A percentile compares a stretch with the other conserved stretches of the same genome.
Conservation (phyloP, 805 yeast species). For the Saccharomycopsis vini region DNA sequence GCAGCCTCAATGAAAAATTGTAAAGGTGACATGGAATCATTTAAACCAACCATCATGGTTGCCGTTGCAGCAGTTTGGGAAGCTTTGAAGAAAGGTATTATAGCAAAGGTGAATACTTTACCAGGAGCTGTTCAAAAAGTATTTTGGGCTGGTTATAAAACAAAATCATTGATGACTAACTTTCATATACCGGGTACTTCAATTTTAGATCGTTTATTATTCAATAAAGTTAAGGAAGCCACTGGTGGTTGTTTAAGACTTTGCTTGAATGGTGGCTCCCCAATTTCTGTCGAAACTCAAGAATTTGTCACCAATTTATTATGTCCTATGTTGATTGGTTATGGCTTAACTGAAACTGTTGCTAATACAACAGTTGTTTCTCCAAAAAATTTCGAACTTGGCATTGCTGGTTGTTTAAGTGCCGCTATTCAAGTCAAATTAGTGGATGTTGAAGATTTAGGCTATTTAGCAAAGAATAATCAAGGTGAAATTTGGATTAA, state of each 20-base stretch:
- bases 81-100: slow-evolving; percentile 83
- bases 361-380: slow-evolving; percentile 75
- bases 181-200: slow-evolving; percentile 69
- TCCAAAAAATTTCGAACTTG: slow-evolving; percentile 57
- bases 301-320: slow-evolving; percentile 64
- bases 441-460: slow-evolving; percentile 85
- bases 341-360: slow-evolving; percentile 93
- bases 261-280: slow-evolving; percentile 87
- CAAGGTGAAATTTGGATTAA: slow-evolving; percentile 87
- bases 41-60: slow-evolving; percentile 89
- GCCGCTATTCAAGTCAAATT: slow-evolving; percentile 82
- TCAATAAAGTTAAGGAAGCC: slow-evolving; percentile 83
- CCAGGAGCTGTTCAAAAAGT: slow-evolving; percentile 64
- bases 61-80: slow-evolving; percentile 99
- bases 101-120: slow-evolving; percentile 59
- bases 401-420: slow-evolving; percentile 73
- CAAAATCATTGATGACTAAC: slow-evolving; percentile 55
- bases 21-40: slow-evolving; percentile 77
- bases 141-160: slow-evolving; percentile 81
- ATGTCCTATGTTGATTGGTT: slow-evolving; percentile 86
- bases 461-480: slow-evolving; percentile 79
- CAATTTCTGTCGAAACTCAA: slow-evolving; percentile 76
- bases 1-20: slow-evolving; percentile 76
- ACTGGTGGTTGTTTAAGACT: slow-evolving; percentile 83
- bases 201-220: slow-evolving; percentile 62